These are phyloP conservation scores for Corymbia maculata DNA, from an alignment of 345 rosid species.

Conservation along the genomic window DNA sequence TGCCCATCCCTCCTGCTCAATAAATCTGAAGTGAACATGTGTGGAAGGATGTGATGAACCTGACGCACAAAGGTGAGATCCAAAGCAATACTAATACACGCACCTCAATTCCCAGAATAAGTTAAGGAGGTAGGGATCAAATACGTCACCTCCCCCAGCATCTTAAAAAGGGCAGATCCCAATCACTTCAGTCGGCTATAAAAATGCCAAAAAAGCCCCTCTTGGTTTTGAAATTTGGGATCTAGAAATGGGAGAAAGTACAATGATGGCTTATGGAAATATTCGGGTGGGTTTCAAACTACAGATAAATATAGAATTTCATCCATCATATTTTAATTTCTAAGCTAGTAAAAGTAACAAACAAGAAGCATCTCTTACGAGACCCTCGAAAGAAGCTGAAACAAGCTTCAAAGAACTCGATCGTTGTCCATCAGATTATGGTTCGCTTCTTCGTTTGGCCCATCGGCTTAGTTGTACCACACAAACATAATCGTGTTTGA, in stretches of 20 bases:
- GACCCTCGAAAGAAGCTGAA: no score
- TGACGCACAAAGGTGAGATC: not conserved
- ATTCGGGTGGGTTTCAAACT: not conserved
- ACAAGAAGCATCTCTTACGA: no score
- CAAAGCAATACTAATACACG: not conserved
- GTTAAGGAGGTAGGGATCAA: not conserved
- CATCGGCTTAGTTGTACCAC: not conserved
- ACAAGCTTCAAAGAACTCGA: not conserved
- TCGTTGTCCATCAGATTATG: not conserved
- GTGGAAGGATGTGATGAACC: not conserved
- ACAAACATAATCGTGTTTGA: not conserved
- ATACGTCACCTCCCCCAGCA: not conserved
- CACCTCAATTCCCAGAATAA: not conserved
- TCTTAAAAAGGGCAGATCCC: not conserved
- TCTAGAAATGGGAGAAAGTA: not conserved
- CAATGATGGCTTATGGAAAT: not conserved
- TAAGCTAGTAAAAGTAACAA: no score
- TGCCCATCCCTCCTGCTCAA: no score
- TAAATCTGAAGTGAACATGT: no score
- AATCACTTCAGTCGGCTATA: not conserved
- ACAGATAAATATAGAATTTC: not conserved
- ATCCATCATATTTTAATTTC: no score
- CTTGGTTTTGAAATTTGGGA: not conserved
- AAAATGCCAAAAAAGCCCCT: not conserved
- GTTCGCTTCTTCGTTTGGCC: not conserved